Percentiles rank a stretch among this genome's conserved stretches.
Conservation (phyloP, 768 basidiomycete genomes). For the Lentinula raphanica region DNA sequence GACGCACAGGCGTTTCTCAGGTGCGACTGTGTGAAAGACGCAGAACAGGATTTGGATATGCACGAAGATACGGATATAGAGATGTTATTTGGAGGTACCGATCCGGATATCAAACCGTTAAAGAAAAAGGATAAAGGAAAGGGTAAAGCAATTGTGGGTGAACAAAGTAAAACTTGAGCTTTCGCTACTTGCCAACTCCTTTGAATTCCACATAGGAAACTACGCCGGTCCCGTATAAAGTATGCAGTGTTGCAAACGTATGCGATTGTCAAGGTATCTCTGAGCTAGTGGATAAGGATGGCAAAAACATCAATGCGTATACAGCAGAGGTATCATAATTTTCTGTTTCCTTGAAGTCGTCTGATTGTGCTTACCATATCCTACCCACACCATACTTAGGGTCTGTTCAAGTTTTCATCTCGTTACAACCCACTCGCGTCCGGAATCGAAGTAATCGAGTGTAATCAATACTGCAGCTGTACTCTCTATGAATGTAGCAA, state of each 20-base stretch:
- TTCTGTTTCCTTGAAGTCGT: not conserved
- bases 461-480: constrained; percentile 34
- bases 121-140: not conserved
- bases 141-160: not conserved
- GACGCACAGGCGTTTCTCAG: constrained; percentile 30
- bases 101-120: not conserved
- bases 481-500: constrained; percentile 38
- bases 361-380: not conserved
- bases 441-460: constrained; percentile 57
- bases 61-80: not conserved
- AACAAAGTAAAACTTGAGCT: not conserved
- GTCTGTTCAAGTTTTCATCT: constrained; percentile 40
- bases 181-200: not conserved
- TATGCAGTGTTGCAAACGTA: constrained; percentile 21
- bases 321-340: constrained; percentile 26
- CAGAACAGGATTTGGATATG: not conserved
- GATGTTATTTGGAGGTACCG: not conserved
- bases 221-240: not conserved
- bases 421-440: constrained; percentile 16
- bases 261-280: constrained; percentile 50
- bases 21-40: constrained; percentile 34
- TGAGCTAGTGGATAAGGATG: constrained; percentile 26
- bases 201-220: too few relatives aligned
- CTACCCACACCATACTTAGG: constrained; percentile 26
- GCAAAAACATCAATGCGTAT: constrained; percentile 37